These are phyloP conservation scores for Planoprotostelium fungivorum DNA, from an alignment of 78 protist genomes.

Conservation along the genomic window DNA sequence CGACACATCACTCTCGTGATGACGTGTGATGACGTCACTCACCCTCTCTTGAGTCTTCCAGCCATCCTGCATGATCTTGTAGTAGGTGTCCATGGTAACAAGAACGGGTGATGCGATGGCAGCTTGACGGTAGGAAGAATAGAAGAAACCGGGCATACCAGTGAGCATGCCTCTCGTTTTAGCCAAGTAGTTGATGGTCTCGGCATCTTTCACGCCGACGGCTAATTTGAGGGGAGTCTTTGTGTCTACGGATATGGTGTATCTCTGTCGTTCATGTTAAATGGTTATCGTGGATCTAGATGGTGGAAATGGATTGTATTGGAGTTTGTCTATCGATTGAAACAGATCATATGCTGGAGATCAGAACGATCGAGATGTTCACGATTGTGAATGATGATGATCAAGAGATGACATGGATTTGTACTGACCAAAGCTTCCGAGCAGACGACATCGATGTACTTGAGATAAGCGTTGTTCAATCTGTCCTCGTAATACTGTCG, in stretches of 20 bases:
- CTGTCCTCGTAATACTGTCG: neutral
- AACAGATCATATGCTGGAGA: no score
- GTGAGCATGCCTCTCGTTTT: constrained; percentile 44
- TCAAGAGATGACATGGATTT: neutral
- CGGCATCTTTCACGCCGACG: neutral
- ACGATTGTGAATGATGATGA: no score
- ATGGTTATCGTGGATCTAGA: no score
- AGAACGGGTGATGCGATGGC: constrained; percentile 48
- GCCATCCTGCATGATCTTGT: constrained; percentile 18
- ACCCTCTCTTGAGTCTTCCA: constrained; percentile 5
- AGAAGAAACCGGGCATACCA: constrained; percentile 70
- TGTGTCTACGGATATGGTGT: constrained; percentile 27
- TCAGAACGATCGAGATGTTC: no score
- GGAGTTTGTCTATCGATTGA: no score
- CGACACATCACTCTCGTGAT: neutral
- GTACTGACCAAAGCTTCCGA: constrained; percentile 48
- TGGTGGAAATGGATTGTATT: no score
- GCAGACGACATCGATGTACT: constrained; percentile 54
- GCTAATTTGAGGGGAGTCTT: constrained; percentile 29
- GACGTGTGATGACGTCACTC: neutral
- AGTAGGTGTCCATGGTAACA: constrained; percentile 39
- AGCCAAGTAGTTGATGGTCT: constrained; percentile 17
- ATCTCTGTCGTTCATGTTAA: constrained; percentile 1
- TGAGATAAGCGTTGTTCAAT: constrained; percentile 22
- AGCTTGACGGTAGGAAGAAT: constrained; percentile 46